Conservation (phyloP, 352 stramenopile species). For the Phytophthora brassicae region DNA sequence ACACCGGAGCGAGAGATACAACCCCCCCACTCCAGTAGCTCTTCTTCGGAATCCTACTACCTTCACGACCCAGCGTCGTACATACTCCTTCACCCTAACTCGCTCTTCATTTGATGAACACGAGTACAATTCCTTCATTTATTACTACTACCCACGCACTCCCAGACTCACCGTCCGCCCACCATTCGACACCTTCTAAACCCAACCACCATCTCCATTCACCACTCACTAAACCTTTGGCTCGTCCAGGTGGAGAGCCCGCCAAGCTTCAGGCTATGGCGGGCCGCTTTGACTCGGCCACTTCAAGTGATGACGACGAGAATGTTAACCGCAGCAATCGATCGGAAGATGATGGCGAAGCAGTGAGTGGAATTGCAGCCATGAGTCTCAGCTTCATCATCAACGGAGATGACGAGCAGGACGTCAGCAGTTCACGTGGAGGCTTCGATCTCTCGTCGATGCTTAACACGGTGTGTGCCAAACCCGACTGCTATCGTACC, state of each 20-base stretch:
- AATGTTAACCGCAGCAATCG: conserved; percentile 31
- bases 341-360: conserved; percentile 37
- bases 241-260: conserved; percentile 21
- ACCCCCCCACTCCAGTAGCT: conserved; percentile 38
- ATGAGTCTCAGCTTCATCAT: conserved; percentile 89
- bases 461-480: conserved; percentile 81
- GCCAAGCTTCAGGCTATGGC: conserved; percentile 33
- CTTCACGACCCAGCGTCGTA: conserved; percentile 43
- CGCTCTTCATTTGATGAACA: conserved; percentile 34
- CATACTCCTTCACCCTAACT: conserved; percentile 21
- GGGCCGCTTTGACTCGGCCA: conserved; percentile 31
- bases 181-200: conserved; percentile 24
- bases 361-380: conserved; percentile 59
- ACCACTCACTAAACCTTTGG: conserved; percentile 27
- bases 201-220: conserved; percentile 33
- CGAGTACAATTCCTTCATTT: conserved; percentile 47
- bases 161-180: conserved; percentile 21
- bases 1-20: conserved; percentile 43
- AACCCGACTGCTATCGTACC: conserved; percentile 77
- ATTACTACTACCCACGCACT: conserved; percentile 29
- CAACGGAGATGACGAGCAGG: conserved; percentile 45
- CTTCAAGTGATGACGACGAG: conserved; percentile 36
- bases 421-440: conserved; percentile 28
- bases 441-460: conserved; percentile 64
- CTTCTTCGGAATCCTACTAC: conserved; percentile 50